phyloP scores from a whole-genome alignment of 1,284 basidiomycete species.

The Ganoderma meredithae region DNA sequence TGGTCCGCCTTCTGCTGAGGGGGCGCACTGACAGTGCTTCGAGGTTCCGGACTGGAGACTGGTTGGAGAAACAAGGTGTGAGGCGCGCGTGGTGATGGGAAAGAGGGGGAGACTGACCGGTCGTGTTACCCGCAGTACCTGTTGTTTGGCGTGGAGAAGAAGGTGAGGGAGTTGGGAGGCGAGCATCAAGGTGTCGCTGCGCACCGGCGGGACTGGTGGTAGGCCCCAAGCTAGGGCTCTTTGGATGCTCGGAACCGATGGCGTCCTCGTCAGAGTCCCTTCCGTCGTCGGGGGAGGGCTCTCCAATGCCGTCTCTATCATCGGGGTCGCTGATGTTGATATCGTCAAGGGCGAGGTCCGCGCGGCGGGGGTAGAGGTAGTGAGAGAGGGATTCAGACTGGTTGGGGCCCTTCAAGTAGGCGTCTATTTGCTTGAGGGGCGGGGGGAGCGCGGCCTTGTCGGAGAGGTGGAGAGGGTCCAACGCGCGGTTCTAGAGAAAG shows the following conservation, averaged over 20 bases:
- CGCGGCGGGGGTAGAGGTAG: constrained; percentile 31
- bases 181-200: constrained; percentile 25
- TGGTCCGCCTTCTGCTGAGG: constrained; percentile 26
- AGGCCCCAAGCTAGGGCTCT: constrained; percentile 32
- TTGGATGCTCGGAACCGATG: constrained; percentile 34
- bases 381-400: constrained; percentile 28
- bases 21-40: constrained; percentile 32
- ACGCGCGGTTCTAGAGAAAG: constrained; percentile 27
- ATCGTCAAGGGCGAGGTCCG: constrained; percentile 29
- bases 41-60: constrained; percentile 32
- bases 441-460: constrained; percentile 32
- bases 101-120: constrained; percentile 27
- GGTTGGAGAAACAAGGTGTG: constrained; percentile 19
- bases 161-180: constrained; percentile 25
- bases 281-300: constrained; percentile 29
- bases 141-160: constrained; percentile 26
- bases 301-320: constrained; percentile 31
- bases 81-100: constrained; percentile 26
- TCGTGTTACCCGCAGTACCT: constrained; percentile 31
- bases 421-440: constrained; percentile 34
- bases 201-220: constrained; percentile 28
- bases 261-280: constrained; percentile 34
- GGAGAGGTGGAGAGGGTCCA: constrained; percentile 23
- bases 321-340: constrained; percentile 24
- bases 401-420: constrained; percentile 26